Percentiles rank a stretch among this genome's conserved stretches.
phyloP scores from a whole-genome alignment of 2,329 filamentous ascomycete genomes.

The Aspergillus sp. region DNA sequence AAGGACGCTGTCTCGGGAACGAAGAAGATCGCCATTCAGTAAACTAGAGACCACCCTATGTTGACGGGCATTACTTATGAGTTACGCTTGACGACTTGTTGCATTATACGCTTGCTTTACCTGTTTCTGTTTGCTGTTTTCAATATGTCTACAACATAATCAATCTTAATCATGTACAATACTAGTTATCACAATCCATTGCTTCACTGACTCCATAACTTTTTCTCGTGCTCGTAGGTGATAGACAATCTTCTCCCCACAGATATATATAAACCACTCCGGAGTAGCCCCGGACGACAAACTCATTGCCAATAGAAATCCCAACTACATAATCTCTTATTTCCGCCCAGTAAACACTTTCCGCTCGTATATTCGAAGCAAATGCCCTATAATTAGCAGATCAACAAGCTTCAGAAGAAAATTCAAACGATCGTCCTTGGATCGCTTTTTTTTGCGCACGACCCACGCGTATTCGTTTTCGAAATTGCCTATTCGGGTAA shows the following conservation, averaged over 20 bases:
- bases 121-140: no score
- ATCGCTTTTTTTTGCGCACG: not conserved
- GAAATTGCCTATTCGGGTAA: not conserved
- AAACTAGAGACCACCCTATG: slow-evolving; percentile 13
- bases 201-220: not conserved
- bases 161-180: not conserved
- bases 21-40: slow-evolving; percentile 53
- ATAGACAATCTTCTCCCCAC: no score
- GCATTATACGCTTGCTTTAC: not conserved
- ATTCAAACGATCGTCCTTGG: slow-evolving; percentile 2
- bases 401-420: slow-evolving; percentile 1
- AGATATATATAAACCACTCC: not conserved
- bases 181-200: no score
- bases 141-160: not conserved
- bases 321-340: not conserved
- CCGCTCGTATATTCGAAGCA: not conserved
- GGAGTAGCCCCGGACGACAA: not conserved
- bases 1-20: slow-evolving; percentile 45
- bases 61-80: not conserved
- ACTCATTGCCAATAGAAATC: not conserved
- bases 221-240: not conserved
- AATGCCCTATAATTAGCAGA: not conserved
- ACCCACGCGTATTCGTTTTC: not conserved
- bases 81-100: not conserved
- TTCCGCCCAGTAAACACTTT: not conserved